Evolutionary conservation across 768 basidiomycete genomes (phyloP).

Genomic region (Suillus bovinus): DNA sequence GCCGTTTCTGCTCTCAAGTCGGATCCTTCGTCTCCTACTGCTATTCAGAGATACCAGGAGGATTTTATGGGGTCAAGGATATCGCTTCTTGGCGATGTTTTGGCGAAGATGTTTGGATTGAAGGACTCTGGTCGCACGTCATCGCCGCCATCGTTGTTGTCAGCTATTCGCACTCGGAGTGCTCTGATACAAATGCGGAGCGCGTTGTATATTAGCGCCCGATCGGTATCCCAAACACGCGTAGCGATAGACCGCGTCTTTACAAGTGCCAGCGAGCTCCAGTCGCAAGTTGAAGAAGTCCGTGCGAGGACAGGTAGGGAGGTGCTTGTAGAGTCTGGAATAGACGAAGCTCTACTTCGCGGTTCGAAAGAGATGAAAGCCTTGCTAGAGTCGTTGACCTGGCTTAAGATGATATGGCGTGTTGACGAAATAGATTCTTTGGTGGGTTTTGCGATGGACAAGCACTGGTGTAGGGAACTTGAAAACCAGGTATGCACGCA

Average conservation of each 20-base stretch:
- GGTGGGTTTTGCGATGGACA: constrained; percentile 32
- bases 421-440: constrained; percentile 41
- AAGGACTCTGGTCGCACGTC: constrained; percentile 9
- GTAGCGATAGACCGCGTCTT: constrained; percentile 38
- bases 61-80: constrained; percentile 61
- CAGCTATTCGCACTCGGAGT: constrained; percentile 36
- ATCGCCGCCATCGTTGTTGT: not conserved
- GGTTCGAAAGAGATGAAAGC: constrained; percentile 30
- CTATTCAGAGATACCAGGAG: constrained; percentile 66
- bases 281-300: constrained; percentile 39
- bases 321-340: constrained; percentile 37
- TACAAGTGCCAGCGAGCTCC: constrained; percentile 38
- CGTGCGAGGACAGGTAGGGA: constrained; percentile 36
- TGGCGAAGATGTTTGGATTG: constrained; percentile 29
- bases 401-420: constrained; percentile 41
- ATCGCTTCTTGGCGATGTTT: constrained; percentile 43
- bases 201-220: constrained; percentile 39
- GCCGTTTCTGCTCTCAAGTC: constrained; percentile 52
- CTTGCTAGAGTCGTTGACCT: constrained; percentile 35
- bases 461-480: constrained; percentile 44
- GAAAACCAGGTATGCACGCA: constrained; percentile 46
- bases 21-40: constrained; percentile 44
- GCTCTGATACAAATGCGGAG: constrained; percentile 41
- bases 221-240: constrained; percentile 31
- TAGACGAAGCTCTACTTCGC: constrained; percentile 28